Base-by-base conservation (phyloP, 2,329 filamentous ascomycete genomes). In the Neurospora crassa region DNA sequence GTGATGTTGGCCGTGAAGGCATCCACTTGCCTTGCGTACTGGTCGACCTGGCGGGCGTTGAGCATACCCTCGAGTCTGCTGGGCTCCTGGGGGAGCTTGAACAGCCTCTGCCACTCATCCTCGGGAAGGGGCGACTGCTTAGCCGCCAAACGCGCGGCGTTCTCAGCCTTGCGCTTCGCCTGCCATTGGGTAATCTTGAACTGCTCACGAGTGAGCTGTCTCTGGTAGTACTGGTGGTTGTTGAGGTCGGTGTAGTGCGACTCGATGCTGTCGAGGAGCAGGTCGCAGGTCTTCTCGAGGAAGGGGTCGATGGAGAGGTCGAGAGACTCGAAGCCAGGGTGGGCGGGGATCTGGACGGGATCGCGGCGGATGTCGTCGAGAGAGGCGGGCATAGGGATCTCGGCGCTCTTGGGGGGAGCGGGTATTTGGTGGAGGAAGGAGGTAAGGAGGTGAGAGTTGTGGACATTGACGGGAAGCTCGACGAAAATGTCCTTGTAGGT, bases 211-310 rank as follows among this genome's bases (percentile, higher is more conserved):
- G 91, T 91, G 71, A 98, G 87, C 79, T 96, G 94, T 78, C 96
- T 90, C 84, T 97, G 94, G 86, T 97, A 97, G 88, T 88, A 89
- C 83, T 97, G 94, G 85, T 96, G 96, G 88, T 99, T 99, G 89
- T 98, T 98, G 81, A 97, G 91, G 83, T 99, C 96, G 73, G 94
- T 97, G 85, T 98, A 96, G 86, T 99, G 96, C 71, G 92, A 91
- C 86, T 99, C 96, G 81, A 99, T 97, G 85, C 92, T 94, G 80
- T 99, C 96, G 74, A 98, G 90, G 71, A 99, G 89, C 76, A 97
- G 89, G 80, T 99, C 95, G 84, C 94, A 97, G 69, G 95, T 97
- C 89, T 97, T 97, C 87, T 98, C 95, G 68, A 99, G 90, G 87
- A 96, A 97, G 41, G 96, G 96, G 81, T 99, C 96, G 82, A 98